phyloP scores from a whole-genome alignment of 2,329 filamentous ascomycete species.

The Colletotrichum ledebouriae region DNA sequence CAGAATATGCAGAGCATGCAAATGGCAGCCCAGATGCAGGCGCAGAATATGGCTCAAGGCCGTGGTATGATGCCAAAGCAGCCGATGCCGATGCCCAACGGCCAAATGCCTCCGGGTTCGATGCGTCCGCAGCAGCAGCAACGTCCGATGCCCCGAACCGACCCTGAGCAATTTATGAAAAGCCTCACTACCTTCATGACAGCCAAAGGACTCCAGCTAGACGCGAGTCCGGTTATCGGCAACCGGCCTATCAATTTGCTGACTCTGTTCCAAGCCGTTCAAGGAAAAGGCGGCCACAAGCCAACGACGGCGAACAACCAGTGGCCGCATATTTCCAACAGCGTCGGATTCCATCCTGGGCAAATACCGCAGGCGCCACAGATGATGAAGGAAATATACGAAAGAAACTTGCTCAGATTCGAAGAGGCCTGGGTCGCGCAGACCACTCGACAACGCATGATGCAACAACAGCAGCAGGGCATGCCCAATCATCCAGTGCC shows the following conservation, averaged over 20 bases:
- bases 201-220: slow-evolving; percentile 78
- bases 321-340: slow-evolving; percentile 80
- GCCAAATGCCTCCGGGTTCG: slow-evolving; percentile 64
- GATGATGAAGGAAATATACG: slow-evolving; percentile 80
- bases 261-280: slow-evolving; percentile 81
- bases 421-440: slow-evolving; percentile 76
- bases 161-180: slow-evolving; percentile 80
- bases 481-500: slow-evolving; percentile 51
- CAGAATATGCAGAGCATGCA: slow-evolving; percentile 57
- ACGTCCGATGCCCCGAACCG: slow-evolving; percentile 57
- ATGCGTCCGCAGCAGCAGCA: slow-evolving; percentile 64
- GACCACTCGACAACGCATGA: slow-evolving; percentile 66
- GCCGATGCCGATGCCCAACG: slow-evolving; percentile 66
- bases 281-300: slow-evolving; percentile 82
- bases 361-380: slow-evolving; percentile 76
- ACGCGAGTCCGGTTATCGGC: slow-evolving; percentile 79
- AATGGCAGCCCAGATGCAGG: slow-evolving; percentile 66
- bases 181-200: slow-evolving; percentile 84
- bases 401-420: slow-evolving; percentile 81
- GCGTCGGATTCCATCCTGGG: slow-evolving; percentile 71
- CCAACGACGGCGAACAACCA: slow-evolving; percentile 76
- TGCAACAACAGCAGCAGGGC: slow-evolving; percentile 56
- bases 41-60: slow-evolving; percentile 54
- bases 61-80: slow-evolving; percentile 68
- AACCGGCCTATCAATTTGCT: slow-evolving; percentile 82